Evolutionary conservation across 2,329 filamentous ascomycete genomes (phyloP).

Genomic region (Colletotrichum coccodes): DNA sequence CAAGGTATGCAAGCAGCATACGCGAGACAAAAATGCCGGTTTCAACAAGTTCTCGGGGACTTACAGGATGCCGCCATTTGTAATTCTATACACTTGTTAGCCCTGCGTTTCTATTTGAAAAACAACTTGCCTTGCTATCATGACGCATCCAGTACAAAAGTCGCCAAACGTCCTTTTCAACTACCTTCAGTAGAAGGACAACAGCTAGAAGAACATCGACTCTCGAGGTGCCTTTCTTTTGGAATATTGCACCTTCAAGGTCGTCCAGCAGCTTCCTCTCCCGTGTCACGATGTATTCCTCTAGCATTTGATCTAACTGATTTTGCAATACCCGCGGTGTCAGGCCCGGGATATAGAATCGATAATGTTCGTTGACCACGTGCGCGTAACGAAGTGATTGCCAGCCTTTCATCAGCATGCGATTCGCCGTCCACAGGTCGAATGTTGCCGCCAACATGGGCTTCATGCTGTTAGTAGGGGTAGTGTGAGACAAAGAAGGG

Average conservation of each 20-base stretch:
- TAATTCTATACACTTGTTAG: background rate
- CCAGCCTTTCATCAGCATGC: background rate
- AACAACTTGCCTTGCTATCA: background rate
- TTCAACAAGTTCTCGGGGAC: background rate
- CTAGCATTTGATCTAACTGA: background rate
- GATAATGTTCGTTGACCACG: background rate
- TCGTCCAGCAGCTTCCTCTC: background rate
- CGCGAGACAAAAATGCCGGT: background rate
- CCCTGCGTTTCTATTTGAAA: background rate
- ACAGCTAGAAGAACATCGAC: background rate
- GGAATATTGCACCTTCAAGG: background rate
- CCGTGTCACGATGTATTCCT: background rate
- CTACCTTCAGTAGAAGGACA: background rate
- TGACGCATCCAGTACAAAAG: background rate
- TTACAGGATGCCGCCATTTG: background rate
- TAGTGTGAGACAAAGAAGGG: no score
- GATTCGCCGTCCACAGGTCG: background rate
- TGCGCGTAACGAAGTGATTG: background rate
- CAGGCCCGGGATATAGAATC: background rate
- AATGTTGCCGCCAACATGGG: background rate
- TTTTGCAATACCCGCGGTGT: background rate
- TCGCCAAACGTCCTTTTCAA: background rate
- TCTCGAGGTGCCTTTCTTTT: background rate
- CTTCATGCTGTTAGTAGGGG: background rate
- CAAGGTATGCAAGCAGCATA: background rate